Evolutionary conservation across 257 asterid genomes (phyloP).

Genomic region (Capsicum pubescens): DNA sequence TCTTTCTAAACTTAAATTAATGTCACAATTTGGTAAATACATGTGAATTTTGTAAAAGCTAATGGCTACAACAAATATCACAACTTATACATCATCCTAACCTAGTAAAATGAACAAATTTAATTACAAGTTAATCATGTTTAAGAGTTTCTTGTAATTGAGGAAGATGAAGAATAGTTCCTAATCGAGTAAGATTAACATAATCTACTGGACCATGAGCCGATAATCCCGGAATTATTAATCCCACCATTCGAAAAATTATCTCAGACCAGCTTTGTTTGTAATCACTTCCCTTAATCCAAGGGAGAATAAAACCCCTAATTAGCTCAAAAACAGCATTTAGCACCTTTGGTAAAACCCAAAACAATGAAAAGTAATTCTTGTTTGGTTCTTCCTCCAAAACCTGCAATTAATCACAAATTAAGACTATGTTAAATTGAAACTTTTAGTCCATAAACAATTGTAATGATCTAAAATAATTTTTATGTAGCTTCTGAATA

Average conservation of each 20-base stretch:
- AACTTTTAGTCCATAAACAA: not conserved
- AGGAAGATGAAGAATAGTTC: constrained; percentile 33
- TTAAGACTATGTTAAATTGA: not conserved
- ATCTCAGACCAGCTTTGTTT: constrained; percentile 53
- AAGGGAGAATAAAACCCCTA: constrained; percentile 60
- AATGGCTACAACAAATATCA: not conserved
- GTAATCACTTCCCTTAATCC: constrained; percentile 55
- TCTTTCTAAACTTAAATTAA: not conserved
- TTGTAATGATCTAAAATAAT: not conserved
- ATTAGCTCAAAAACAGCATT: constrained; percentile 58
- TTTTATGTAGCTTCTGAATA: not conserved
- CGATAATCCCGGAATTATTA: constrained; percentile 57
- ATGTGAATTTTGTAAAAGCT: not conserved
- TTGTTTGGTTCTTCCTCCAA: constrained; percentile 75
- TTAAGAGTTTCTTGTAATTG: constrained; percentile 28
- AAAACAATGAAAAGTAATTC: constrained; percentile 66
- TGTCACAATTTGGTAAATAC: not conserved
- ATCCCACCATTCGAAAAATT: constrained; percentile 47
- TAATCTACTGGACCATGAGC: constrained; percentile 63
- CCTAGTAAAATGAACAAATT: not conserved
- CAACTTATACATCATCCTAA: not conserved
- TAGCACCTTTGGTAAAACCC: constrained; percentile 54
- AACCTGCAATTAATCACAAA: constrained; percentile 44
- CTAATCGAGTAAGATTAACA: constrained; percentile 62
- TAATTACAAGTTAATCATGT: constrained; percentile 3